Percentiles rank a stretch among this genome's conserved stretches.
These are phyloP conservation scores for Fabrea salina DNA, from an alignment of 169 alveolate genomes.

Conservation along the genomic window DNA sequence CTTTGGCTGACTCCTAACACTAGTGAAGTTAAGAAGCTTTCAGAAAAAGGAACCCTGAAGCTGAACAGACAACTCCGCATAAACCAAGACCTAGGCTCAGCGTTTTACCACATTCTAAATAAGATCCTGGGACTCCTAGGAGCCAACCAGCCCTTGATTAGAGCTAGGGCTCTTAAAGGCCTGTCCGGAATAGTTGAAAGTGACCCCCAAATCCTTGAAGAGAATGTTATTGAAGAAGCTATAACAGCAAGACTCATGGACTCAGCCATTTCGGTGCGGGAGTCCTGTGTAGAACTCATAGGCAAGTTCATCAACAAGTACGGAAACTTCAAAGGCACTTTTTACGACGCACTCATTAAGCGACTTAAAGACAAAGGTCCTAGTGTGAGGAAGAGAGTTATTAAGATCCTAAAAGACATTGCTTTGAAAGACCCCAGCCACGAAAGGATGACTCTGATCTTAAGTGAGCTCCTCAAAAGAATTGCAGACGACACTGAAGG, in stretches of 20 bases:
- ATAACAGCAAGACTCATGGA: conserved; percentile 7
- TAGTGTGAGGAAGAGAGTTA: conserved; percentile 26
- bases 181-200: neutral
- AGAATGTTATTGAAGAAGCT: neutral
- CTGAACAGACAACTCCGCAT: neutral
- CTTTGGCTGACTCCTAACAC: neutral
- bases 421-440: neutral
- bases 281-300: neutral
- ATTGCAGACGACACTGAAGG: conserved; percentile 23
- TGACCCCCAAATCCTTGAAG: conserved; percentile 11
- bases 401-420: conserved; percentile 5
- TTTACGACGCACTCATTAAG: neutral
- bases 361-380: conserved; percentile 26
- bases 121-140: neutral
- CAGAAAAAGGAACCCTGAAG: conserved; percentile 14
- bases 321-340: neutral
- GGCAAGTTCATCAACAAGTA: neutral
- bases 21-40: neutral
- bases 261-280: conserved; percentile 6
- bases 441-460: neutral
- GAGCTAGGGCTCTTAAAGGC: conserved; percentile 8
- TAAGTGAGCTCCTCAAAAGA: neutral
- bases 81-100: neutral
- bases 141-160: neutral
- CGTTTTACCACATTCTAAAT: neutral